Evolutionary conservation across 257 asterid species (phyloP), one percentile per base, ranked within the genome.

Genomic region (Nicotiana knightiana): DNA sequence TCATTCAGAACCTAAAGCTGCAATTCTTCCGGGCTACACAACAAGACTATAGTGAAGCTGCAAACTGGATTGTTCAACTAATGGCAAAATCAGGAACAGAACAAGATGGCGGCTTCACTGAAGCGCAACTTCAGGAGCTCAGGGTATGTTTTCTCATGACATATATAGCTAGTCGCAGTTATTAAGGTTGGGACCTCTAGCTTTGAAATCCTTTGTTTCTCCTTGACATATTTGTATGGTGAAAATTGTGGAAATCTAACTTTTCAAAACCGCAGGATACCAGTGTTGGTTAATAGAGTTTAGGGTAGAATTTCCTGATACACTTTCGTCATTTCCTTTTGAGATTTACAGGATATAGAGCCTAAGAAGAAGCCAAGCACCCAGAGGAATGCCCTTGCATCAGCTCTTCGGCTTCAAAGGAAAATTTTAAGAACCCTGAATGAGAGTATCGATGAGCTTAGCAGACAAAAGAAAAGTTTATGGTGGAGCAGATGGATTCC

Each of bases 401-500:
- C 98, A 5, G 97, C 93, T 16, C 97, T 94, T 32, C 91, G 94
- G 55, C 70, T 89, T 37, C 97, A 91, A 88, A 85, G 97, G 83
- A 96, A 93, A 83, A 86, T 94, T 59, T 26, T 92, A 18, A 82
- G 86, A 85, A 93, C 99, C 6, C 13, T 94, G 76, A 91, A 88
- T 53, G 95, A 88, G 85, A 94, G 92, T 33, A 89, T 93, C 0
- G 97, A 89, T 84, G 96, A 94, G 81, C 91, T 92, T 39, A 91
- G 87, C 48, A 88, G 80, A 82, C 87, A 83, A 35, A 85, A 96
- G 87, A 92, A 91, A 91, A 90, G 97, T 84, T 76, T 89, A 12
- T 93, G 98, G 98, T 94, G 97, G 98, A 94, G 90, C 89, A 80
- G 89, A 80, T 93, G 98, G 98, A 94, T 94, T 86, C 98, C 98